phyloP scores from a whole-genome alignment of 805 yeast genomes.

The Cyberlindnera veronae region DNA sequence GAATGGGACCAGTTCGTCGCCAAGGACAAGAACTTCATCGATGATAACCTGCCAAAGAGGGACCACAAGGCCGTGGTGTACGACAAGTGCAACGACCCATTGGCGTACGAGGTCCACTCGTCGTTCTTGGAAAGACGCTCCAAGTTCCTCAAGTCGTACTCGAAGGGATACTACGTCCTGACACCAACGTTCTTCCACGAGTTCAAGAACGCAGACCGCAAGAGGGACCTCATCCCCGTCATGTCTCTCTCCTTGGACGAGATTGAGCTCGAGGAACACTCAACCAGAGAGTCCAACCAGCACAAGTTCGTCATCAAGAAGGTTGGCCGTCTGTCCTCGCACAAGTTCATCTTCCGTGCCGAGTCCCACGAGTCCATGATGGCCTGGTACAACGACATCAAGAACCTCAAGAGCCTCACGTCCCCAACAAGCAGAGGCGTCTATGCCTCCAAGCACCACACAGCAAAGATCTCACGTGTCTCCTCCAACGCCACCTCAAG shows the following conservation, averaged over 20 bases:
- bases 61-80: slow-evolving; percentile 59
- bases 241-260: slow-evolving; percentile 78
- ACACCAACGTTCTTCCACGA: slow-evolving; percentile 90
- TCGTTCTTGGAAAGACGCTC: slow-evolving; percentile 88
- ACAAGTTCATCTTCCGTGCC: slow-evolving; percentile 94
- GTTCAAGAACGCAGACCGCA: slow-evolving; percentile 78
- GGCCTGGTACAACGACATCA: slow-evolving; percentile 80
- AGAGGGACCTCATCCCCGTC: slow-evolving; percentile 75
- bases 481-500: slow-evolving; percentile 28
- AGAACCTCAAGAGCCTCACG: slow-evolving; percentile 58
- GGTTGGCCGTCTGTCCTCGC: slow-evolving; percentile 74
- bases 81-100: slow-evolving; percentile 64
- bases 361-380: slow-evolving; percentile 77
- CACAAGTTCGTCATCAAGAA: slow-evolving; percentile 81
- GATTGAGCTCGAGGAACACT: slow-evolving; percentile 80
- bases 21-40: slow-evolving; percentile 68
- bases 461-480: slow-evolving; percentile 26
- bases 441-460: slow-evolving; percentile 24
- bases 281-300: slow-evolving; percentile 60
- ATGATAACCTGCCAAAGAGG: slow-evolving; percentile 59
- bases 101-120: slow-evolving; percentile 64
- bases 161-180: slow-evolving; percentile 85
- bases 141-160: slow-evolving; percentile 86
- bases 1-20: slow-evolving; percentile 88
- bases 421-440: slow-evolving; percentile 31